Conservation (phyloP, 2,329 filamentous ascomycete species). For the Aspergillus sp. region DNA sequence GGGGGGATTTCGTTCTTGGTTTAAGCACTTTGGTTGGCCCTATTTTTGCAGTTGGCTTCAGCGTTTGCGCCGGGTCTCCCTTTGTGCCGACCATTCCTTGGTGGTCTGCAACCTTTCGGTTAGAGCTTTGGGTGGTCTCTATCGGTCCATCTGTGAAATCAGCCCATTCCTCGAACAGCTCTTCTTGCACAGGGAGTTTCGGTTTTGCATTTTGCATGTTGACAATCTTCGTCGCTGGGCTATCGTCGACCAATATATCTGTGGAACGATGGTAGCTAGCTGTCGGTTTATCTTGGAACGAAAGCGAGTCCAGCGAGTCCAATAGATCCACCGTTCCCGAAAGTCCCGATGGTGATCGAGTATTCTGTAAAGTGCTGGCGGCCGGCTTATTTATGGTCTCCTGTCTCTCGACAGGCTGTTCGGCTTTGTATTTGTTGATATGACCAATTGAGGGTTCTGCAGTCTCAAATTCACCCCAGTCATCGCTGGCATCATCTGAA, state of each 20-base stretch:
- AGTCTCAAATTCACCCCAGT: constrained; percentile 49
- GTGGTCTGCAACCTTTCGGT: constrained; percentile 5
- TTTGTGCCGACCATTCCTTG: neutral
- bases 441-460: constrained; percentile 26
- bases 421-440: neutral
- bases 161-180: constrained; percentile 46
- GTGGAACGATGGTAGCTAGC: constrained; percentile 5
- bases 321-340: constrained; percentile 14
- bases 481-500: constrained; percentile 35
- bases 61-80: neutral
- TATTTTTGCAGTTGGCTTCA: neutral
- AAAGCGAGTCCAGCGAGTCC: constrained; percentile 29
- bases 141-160: constrained; percentile 49
- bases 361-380: neutral
- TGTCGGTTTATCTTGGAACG: constrained; percentile 24
- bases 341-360: neutral
- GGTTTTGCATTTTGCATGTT: neutral
- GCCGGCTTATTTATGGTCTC: neutral
- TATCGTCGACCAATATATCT: constrained; percentile 1
- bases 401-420: neutral
- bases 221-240: neutral
- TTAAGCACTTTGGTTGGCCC: neutral
- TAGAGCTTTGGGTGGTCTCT: constrained; percentile 9
- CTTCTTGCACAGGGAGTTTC: constrained; percentile 19
- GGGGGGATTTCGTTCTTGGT: neutral